Evolutionary conservation across 257 asterid genomes (phyloP).

Genomic region (Solanum okadae): DNA sequence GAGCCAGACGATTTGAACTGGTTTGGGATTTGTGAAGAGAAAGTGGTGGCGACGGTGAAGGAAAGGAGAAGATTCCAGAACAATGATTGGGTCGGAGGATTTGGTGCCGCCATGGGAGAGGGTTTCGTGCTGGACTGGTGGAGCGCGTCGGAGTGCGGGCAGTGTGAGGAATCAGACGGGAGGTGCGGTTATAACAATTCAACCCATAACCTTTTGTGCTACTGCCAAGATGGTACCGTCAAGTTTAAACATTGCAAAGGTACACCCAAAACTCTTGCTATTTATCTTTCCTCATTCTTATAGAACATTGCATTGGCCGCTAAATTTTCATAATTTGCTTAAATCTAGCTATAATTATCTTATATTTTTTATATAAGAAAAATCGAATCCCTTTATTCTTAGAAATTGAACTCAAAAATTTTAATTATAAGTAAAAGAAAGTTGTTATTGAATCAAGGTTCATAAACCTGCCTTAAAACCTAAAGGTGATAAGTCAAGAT

Average conservation of each 20-base stretch:
- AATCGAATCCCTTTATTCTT: background rate
- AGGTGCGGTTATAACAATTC: slow-evolving; percentile 6
- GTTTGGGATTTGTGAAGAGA: slow-evolving; percentile 4
- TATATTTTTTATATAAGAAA: background rate
- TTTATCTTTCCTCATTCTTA: background rate
- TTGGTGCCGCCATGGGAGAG: background rate
- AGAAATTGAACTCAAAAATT: background rate
- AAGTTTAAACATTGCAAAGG: background rate
- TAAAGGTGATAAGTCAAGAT: too few relatives aligned
- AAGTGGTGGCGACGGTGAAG: slow-evolving; percentile 7
- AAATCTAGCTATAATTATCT: background rate
- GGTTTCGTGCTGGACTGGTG: slow-evolving; percentile 18
- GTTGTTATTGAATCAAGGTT: background rate
- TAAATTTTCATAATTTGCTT: background rate
- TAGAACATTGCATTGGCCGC: background rate
- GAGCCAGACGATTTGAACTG: background rate
- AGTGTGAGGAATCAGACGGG: slow-evolving; percentile 9
- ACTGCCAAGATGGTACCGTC: slow-evolving; percentile 6
- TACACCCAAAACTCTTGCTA: background rate
- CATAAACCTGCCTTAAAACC: background rate
- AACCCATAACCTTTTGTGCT: background rate
- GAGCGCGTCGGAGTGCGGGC: background rate
- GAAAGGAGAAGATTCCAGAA: background rate
- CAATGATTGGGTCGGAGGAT: background rate
- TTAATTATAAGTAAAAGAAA: background rate